Base-by-base conservation (phyloP, 768 basidiomycete genomes). In the Holtermanniella nyarrowii region DNA sequence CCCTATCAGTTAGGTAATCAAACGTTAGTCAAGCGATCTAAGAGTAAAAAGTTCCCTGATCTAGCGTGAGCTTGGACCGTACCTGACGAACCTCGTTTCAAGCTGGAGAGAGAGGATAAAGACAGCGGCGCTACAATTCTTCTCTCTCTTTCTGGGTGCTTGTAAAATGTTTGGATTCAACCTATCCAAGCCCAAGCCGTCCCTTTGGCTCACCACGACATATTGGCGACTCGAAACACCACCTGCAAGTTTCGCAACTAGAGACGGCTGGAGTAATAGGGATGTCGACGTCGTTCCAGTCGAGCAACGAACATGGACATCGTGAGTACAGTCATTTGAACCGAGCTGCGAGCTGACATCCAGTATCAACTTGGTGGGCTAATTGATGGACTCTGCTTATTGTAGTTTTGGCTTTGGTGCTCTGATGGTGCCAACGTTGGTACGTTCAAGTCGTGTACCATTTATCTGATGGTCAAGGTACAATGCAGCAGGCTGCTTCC, bases 401-500 rank as follows among this genome's bases (percentile, higher is more conserved):
- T 13, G 31, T 44, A 65, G 56, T 2, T 67, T 42, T 67, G 63
- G 56, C 53, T 67, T 3, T 67, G 65, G 65, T 50, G 62, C 25
- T 56, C 62, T 13, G 65, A 67, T 37, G 65, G 65, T 47, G 65
- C 65, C 45, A 67, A 67, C 42, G 60, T 67, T 44, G 65, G 65
- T 37, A 7, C 10, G 31, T 37, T 7, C 31, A 7, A 16, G 10
- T n/a, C n/a, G n/a, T n/a, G 31, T 16, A 37, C 31, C 31, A 16
- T 7, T 37, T 7, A 7, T 37, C 10, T 7, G 31, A 37, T 37
- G 10, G 31, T 37, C 31, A 37, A 37, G 31, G 31, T 18, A 67
- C 65, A 14, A 67, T 67, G 65, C 65, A 67, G 50, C 65, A 67
- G 51, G 65, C 65, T 26, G 56, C 53, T 37, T 58, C 58, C 7